Base-by-base conservation (phyloP, 139 green algal genomes). In the Coccomyxa sp. region DNA sequence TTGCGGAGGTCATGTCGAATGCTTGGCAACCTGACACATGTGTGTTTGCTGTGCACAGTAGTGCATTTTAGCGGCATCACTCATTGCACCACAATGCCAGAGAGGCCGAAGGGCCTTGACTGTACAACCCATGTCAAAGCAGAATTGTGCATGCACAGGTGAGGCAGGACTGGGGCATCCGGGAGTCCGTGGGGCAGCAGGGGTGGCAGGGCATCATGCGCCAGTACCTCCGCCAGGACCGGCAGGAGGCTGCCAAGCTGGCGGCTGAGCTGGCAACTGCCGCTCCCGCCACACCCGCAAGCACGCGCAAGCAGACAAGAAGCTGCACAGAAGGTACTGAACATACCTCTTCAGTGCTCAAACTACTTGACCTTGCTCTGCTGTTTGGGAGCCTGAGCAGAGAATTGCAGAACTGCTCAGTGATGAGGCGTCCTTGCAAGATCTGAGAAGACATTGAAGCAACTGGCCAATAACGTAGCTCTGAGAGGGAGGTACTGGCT, bases 141-240 rank as follows among this genome's bases (percentile, higher is more conserved):
- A 58, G 14, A 10, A 58, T 27, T 58, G 12, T 58, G 44, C 10
- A 10, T 27, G 44, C 44, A 58, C 44, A 87, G 83, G 74, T 88
- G 44, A 73, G 81, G 6, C 36, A 74, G 22, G 85, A 76, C 36
- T 86, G 82, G 80, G 85, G 77, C 9, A 68, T 86, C 10, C 50
- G 75, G 75, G 78, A 72, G 24, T 35, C 44, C 8, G 70, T 86
- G 14, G 55, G 38, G 39, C 41, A 75, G 33, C 35, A 50, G 0
- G 31, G 64, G 2, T 87, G 82, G 82, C 71, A 88, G 33, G 75
- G 44, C 33, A 33, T 82, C 35, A 82, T 86, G 79, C 75, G 58
- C 14, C 58, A 76, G 27, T 85, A 83, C 73, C 76, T 83, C 40
- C 22, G 16, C 0, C 69, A 81, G 27, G 68, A 82, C 68, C 68